Evolutionary conservation across 495 filamentous ascomycete genomes (phyloP).

Genomic region (Hypoxylon fragiforme): DNA sequence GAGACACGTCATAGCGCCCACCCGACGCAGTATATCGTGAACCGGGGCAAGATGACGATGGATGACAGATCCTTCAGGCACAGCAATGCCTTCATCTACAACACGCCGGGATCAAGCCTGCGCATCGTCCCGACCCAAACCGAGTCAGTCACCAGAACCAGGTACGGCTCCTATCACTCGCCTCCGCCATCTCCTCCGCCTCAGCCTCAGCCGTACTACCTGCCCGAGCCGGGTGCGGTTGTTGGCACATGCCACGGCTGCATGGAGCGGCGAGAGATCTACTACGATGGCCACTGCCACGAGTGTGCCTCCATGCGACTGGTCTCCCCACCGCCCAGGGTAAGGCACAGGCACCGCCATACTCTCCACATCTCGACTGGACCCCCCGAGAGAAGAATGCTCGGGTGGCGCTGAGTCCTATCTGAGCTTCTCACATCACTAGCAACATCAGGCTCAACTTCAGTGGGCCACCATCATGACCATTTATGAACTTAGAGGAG

Average conservation of each 20-base stretch:
- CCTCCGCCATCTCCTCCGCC: background rate
- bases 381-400: constrained; percentile 7
- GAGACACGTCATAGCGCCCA: constrained; percentile 16
- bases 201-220: background rate
- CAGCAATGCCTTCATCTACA: constrained; percentile 39
- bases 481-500: too few relatives aligned
- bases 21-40: constrained; percentile 28
- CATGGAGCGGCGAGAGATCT: constrained; percentile 8
- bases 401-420: constrained; percentile 25
- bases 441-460: too few relatives aligned
- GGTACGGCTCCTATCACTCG: constrained; percentile 41
- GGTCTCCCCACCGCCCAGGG: background rate
- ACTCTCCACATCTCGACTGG: background rate
- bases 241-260: constrained; percentile 24
- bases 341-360: background rate
- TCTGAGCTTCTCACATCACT: too few relatives aligned
- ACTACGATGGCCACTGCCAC: constrained; percentile 24
- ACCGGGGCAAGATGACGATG: constrained; percentile 27
- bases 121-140: constrained; percentile 6
- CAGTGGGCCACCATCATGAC: too few relatives aligned
- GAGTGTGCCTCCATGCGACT: constrained; percentile 16
- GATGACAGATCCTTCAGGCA: constrained; percentile 11
- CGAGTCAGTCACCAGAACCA: background rate
- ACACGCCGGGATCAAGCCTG: constrained; percentile 30
- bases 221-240: background rate